phyloP scores from a whole-genome alignment of 169 alveolate species.

The Plasmodium berghei region DNA sequence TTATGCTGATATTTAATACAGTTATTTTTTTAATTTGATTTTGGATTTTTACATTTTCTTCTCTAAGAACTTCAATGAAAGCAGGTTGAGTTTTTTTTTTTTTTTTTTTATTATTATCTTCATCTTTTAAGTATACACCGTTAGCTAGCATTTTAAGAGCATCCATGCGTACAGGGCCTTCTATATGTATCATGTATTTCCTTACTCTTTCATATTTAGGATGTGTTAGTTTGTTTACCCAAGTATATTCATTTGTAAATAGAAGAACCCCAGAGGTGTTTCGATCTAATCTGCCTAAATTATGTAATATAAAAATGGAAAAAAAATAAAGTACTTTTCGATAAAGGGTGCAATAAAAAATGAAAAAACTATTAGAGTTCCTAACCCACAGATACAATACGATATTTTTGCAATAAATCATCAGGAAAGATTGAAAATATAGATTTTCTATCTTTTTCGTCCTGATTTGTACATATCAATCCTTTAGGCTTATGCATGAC shows the following conservation, averaged over 20 bases:
- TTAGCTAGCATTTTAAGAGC: slow-evolving; percentile 56
- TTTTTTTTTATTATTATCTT: slow-evolving; percentile 1
- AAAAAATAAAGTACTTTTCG: not conserved
- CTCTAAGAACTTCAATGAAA: slow-evolving; percentile 70
- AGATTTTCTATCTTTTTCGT: slow-evolving; percentile 62
- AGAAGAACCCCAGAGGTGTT: slow-evolving; percentile 74
- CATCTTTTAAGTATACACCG: slow-evolving; percentile 55
- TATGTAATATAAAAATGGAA: not conserved
- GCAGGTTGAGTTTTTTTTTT: slow-evolving; percentile 68
- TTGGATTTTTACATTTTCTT: slow-evolving; percentile 55
- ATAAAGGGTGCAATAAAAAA: not conserved
- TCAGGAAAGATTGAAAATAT: slow-evolving; percentile 62
- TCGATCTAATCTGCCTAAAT: slow-evolving; percentile 57
- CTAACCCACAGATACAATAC: slow-evolving; percentile 71
- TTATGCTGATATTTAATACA: slow-evolving; percentile 64
- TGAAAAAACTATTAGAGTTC: too few species aligned
- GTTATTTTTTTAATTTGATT: slow-evolving; percentile 51
- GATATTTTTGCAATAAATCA: slow-evolving; percentile 36
- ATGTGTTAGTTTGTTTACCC: slow-evolving; percentile 74
- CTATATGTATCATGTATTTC: slow-evolving; percentile 59
- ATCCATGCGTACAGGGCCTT: slow-evolving; percentile 59
- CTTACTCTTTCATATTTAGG: slow-evolving; percentile 74
- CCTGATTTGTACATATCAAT: slow-evolving; percentile 56
- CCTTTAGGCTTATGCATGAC: slow-evolving; percentile 76
- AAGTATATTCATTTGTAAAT: slow-evolving; percentile 53